Base-by-base conservation (phyloP, 2,329 filamentous ascomycete genomes). In the Beauveria australis region DNA sequence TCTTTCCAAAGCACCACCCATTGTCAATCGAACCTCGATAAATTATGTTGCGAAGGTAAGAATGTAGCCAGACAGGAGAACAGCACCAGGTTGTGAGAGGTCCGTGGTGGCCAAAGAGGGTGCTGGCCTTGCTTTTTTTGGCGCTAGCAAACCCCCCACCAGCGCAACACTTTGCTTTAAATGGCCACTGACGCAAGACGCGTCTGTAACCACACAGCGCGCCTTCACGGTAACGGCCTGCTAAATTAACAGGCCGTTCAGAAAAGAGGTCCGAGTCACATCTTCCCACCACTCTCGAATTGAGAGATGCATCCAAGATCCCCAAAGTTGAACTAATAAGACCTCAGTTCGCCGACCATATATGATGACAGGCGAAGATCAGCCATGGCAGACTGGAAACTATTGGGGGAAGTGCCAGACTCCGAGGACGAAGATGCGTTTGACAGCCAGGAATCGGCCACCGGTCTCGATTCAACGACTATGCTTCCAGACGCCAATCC, bases 351-450 rank as follows among this genome's bases (percentile, higher is more conserved):
- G n/a, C n/a, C 19, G 10, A 12, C 28, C 52, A 40, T 59, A 57
- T 58, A 65, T 65, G 46, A 66, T 66, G 63, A 62, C 53, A 28
- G 60, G 46, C 51, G 40, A 26, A 40, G n/a, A 40, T 44, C 46
- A 59, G 71, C 53, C 65, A 80, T 80, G 78, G 71, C 69, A 61
- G 75, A 75, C 64, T 81, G 78, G 78, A 80, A 75, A 74, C 76
- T 78, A 66, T 68, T 77, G 69, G 79, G 78, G 67, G 77, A 79
- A 67, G 74, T 81, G 65, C 78, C 79, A 61, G 78, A 80, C 69
- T 81, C 78, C 63, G 78, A 81, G 66, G 78, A 79, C 61, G 78
- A 80, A 53, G 73, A 71, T 64, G 74, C 67, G 59, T 76, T 75
- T 63, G 76, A 79, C 61, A 74, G 69, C 62, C 69, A 75, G 61